Conservation (phyloP, 2,329 filamentous ascomycete species). For the Paecilomyces sp. region DNA sequence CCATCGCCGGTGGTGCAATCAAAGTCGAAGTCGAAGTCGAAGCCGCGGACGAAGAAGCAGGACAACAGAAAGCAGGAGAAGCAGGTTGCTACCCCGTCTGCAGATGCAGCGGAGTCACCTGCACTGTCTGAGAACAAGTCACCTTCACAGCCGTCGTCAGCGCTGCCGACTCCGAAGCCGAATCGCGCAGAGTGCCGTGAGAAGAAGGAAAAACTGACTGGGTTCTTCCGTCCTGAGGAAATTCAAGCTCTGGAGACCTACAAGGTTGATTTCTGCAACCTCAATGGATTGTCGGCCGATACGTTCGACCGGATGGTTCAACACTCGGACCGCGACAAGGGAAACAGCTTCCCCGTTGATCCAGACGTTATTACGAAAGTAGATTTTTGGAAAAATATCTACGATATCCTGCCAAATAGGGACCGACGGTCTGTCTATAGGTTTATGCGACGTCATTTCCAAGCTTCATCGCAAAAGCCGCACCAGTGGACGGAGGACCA, state of each 20-base stretch:
- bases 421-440: constrained; percentile 31
- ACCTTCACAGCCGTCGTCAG: constrained; percentile 4
- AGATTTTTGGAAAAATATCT: constrained; percentile 30
- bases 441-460: constrained; percentile 38
- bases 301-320: constrained; percentile 28
- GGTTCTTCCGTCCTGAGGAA: constrained; percentile 25
- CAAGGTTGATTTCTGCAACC: constrained; percentile 28
- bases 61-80: background rate
- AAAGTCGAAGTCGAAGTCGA: background rate
- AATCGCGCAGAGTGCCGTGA: constrained; percentile 1
- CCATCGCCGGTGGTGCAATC: background rate
- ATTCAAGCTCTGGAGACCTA: constrained; percentile 21
- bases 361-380: constrained; percentile 15
- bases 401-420: constrained; percentile 26
- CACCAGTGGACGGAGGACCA: constrained; percentile 34
- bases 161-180: background rate
- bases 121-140: constrained; percentile 1
- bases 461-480: constrained; percentile 27
- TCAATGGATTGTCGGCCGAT: constrained; percentile 11
- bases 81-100: background rate
- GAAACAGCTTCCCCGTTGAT: constrained; percentile 15
- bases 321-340: constrained; percentile 19
- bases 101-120: background rate
- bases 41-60: background rate
- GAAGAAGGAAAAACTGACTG: constrained; percentile 14